These are phyloP conservation scores for Excoecaria agallocha DNA, from an alignment of 345 rosid genomes.

Conservation along the genomic window DNA sequence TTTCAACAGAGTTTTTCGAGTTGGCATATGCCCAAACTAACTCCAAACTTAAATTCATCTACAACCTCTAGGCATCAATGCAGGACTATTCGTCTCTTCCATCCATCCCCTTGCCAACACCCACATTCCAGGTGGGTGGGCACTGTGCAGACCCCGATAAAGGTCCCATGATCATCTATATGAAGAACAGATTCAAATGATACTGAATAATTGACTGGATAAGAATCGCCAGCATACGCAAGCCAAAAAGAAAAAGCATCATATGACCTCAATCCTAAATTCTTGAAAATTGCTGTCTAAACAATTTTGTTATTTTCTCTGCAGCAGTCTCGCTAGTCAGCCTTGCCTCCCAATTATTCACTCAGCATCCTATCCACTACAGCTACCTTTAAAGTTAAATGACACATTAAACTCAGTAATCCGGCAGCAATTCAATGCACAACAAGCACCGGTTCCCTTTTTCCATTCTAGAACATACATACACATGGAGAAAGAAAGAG, in stretches of 20 bases:
- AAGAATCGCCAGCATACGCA: too few relatives aligned
- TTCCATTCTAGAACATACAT: background rate
- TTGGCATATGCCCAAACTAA: background rate
- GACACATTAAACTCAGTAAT: background rate
- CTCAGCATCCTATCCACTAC: background rate
- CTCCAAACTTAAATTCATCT: background rate
- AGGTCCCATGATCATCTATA: background rate
- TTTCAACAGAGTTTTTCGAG: background rate
- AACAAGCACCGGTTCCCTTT: background rate
- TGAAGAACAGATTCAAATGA: too few relatives aligned
- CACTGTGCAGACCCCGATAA: background rate
- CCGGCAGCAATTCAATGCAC: background rate
- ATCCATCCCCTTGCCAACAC: background rate
- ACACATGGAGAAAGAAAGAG: background rate
- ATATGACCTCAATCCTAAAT: background rate
- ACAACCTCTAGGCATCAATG: background rate
- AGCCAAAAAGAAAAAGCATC: too few relatives aligned
- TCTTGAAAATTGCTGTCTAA: background rate
- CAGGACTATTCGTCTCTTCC: background rate
- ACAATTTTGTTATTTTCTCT: background rate
- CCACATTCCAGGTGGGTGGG: background rate
- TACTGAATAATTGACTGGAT: too few relatives aligned
- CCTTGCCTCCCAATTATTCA: background rate
- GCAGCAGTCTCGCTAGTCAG: background rate
- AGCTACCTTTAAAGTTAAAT: background rate